Conservation (phyloP, 306 rosid genomes). For the Medicago arabica region DNA sequence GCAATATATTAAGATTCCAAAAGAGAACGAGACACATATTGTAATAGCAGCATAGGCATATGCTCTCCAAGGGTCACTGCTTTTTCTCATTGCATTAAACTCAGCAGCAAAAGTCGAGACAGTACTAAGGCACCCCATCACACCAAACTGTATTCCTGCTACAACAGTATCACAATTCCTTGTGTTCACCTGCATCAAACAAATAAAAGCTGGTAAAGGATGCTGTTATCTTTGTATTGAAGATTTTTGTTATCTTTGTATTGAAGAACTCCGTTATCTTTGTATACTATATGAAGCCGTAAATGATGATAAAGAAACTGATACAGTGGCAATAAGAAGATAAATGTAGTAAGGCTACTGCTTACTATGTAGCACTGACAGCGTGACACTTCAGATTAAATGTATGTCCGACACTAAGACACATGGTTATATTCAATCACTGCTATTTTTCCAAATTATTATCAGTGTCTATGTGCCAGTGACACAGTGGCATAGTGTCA, state of each 20-base stretch:
- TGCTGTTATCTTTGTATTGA: background rate
- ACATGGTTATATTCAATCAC: background rate
- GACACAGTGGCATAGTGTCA: no score
- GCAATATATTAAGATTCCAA: slow-evolving; percentile 72
- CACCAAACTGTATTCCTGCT: slow-evolving; percentile 70
- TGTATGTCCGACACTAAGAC: background rate
- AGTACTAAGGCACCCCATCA: slow-evolving; percentile 86
- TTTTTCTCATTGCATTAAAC: slow-evolving; percentile 83
- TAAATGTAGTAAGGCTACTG: background rate
- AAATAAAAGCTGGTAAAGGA: slow-evolving; percentile 8
- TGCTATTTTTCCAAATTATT: background rate
- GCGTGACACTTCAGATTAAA: background rate
- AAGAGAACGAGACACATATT: slow-evolving; percentile 55
- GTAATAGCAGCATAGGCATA: slow-evolving; percentile 68
- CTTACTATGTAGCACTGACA: background rate
- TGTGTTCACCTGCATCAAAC: slow-evolving; percentile 60
- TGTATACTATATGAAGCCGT: background rate
- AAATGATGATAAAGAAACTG: background rate
- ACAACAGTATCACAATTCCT: slow-evolving; percentile 59
- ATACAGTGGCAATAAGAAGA: background rate
- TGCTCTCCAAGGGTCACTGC: slow-evolving; percentile 74
- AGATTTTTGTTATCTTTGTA: background rate
- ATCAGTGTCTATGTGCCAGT: background rate
- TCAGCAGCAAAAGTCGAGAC: slow-evolving; percentile 86
- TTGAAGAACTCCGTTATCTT: no score